phyloP scores from a whole-genome alignment of 2,329 filamentous ascomycete genomes.

The Stagonosporopsis cucurbitacearum region DNA sequence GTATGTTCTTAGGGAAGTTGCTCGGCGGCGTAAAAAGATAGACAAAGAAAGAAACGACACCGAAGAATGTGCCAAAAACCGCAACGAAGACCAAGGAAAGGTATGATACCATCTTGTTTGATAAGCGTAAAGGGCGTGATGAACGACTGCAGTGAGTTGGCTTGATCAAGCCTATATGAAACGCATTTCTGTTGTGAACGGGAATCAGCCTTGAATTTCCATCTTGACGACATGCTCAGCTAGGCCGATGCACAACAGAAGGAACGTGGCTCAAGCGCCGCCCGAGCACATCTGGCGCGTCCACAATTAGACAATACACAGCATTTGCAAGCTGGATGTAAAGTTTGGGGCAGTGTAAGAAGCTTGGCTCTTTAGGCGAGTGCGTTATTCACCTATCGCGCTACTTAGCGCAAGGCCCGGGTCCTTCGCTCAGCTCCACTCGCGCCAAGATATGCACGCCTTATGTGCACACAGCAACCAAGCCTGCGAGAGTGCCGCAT shows the following conservation, averaged over 20 bases:
- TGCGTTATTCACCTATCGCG: slow-evolving; percentile 10
- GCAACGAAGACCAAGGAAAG: slow-evolving; percentile 33
- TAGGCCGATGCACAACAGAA: slow-evolving; percentile 17
- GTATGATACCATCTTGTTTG: slow-evolving; percentile 30
- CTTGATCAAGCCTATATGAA: slow-evolving; percentile 25
- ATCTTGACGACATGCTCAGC: slow-evolving; percentile 16
- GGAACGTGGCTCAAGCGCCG: slow-evolving; percentile 19
- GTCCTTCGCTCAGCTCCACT: slow-evolving; percentile 18
- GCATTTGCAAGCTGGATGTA: slow-evolving; percentile 19
- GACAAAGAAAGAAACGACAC: slow-evolving; percentile 30
- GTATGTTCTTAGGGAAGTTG: slow-evolving; percentile 48
- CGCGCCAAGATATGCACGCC: slow-evolving; percentile 23
- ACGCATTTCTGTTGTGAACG: slow-evolving; percentile 6
- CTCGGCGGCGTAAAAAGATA: slow-evolving; percentile 36
- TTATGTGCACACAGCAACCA: slow-evolving; percentile 6
- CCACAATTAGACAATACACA: slow-evolving; percentile 32
- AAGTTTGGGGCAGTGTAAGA: slow-evolving; percentile 14
- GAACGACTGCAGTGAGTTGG: slow-evolving; percentile 3
- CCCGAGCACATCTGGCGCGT: slow-evolving; percentile 12
- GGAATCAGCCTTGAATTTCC: slow-evolving; percentile 20
- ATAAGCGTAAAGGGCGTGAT: slow-evolving; percentile 3
- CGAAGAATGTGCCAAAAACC: slow-evolving; percentile 25
- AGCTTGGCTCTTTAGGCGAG: slow-evolving; percentile 19
- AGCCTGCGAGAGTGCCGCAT: slow-evolving; percentile 8
- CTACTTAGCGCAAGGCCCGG: slow-evolving; percentile 18